phyloP scores from a whole-genome alignment of 2,329 filamentous ascomycete species.

The Pseudogymnoascus sp. region DNA sequence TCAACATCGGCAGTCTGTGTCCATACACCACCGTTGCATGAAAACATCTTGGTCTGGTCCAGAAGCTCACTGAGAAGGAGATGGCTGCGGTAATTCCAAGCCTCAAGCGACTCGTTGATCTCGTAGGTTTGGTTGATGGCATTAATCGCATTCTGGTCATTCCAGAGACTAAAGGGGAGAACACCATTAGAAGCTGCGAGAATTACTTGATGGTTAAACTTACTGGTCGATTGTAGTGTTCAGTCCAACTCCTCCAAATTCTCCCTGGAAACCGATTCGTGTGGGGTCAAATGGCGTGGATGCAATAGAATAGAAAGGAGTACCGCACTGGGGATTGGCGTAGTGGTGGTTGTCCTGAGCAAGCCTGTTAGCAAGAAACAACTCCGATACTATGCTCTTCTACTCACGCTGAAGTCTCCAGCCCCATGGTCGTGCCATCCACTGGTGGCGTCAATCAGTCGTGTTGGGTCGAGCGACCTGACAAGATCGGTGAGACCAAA shows the following conservation, averaged over 20 bases:
- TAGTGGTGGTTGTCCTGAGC: conserved; percentile 61
- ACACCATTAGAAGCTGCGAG: neutral
- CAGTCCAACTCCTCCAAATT: conserved; percentile 61
- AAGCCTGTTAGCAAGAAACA: neutral
- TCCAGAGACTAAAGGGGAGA: conserved; percentile 47
- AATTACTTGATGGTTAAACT: conserved; percentile 20
- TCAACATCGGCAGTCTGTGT: conserved; percentile 70
- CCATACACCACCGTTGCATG: conserved; percentile 59
- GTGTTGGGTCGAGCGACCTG: conserved; percentile 49
- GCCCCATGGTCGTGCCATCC: conserved; percentile 63
- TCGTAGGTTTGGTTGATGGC: conserved; percentile 61
- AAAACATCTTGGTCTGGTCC: conserved; percentile 38
- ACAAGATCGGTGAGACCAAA: conserved; percentile 46
- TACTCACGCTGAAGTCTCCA: conserved; percentile 46
- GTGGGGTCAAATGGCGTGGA: conserved; percentile 47
- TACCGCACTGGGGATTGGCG: conserved; percentile 60
- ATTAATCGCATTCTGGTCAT: conserved; percentile 47
- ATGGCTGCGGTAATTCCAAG: conserved; percentile 56
- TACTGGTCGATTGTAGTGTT: conserved; percentile 55
- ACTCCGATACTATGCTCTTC: neutral
- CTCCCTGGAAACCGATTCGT: conserved; percentile 60
- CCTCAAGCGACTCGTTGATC: conserved; percentile 45
- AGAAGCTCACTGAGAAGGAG: conserved; percentile 38
- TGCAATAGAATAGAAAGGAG: conserved; percentile 53
- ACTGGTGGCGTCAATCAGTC: conserved; percentile 52